Evolutionary conservation across 257 asterid genomes (phyloP), one percentile per base, ranked within the genome.

Genomic region (Fraxinus pennsylvanica): DNA sequence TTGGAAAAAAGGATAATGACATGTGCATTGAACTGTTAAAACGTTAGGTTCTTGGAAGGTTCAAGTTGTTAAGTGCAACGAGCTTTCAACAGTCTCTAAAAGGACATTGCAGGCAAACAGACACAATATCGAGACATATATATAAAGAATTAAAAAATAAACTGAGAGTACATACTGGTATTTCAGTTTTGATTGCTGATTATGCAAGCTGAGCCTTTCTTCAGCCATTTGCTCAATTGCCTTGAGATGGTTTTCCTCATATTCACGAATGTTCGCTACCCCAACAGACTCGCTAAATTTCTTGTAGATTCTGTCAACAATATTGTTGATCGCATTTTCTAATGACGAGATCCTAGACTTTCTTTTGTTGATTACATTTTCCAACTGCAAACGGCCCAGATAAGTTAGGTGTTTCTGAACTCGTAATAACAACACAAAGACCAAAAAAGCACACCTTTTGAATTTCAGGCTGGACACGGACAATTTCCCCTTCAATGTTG

Each of bases 181-280:
- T 76, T 93, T 93, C 74, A 96, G 90, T 87, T 96, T 96, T 15
- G 99, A 91, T 79, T 91, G 97, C 89, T 93, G 99, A 86, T 89
- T 93, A 82, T 91, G 97, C 85, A 96, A 85, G 87, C 87, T 86
- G 78, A 91, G 92, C 89, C 94, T 91, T 83, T 93, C 94, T 50
- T 97, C 93, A 76, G 97, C 92, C 88, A 89, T 90, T 77, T 92
- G 90, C 85, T 92, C 95, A 74, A 89, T 89, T 76, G 90, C 98
- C 88, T 93, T 93, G 81, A 96, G 97, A 85, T 96, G 96, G 84
- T 91, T 91, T 85, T 93, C 98, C 86, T 96, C 99, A 83, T 93
- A 96, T 86, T 96, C 99, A 59, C 98, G 97, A 75, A 96, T 93
- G 85, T 90, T 93, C 47, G 84, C 87, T 50, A 96, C 99, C 71